Conservation (phyloP, 2,329 filamentous ascomycete genomes). For the Colletotrichum chlorophyti region DNA sequence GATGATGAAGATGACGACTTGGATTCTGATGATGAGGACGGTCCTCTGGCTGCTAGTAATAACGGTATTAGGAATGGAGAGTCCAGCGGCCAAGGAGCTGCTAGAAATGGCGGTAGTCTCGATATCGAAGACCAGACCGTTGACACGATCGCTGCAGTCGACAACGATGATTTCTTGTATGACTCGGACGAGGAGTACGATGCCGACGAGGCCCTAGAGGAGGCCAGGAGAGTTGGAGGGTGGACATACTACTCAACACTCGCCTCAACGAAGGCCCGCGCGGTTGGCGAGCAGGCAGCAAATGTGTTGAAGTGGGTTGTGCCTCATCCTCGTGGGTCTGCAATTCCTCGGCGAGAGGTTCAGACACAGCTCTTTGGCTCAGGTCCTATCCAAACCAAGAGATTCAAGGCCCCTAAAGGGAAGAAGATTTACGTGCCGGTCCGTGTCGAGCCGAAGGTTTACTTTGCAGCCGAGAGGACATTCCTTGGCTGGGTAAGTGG, state of each 20-base stretch:
- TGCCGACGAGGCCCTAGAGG: slow-evolving; percentile 76
- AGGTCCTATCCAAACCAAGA: slow-evolving; percentile 62
- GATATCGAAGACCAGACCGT: slow-evolving; percentile 88
- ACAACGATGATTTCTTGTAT: slow-evolving; percentile 82
- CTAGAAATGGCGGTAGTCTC: slow-evolving; percentile 45
- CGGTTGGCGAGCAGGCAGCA: slow-evolving; percentile 49
- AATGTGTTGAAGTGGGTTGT: slow-evolving; percentile 56
- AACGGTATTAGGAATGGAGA: slow-evolving; percentile 38
- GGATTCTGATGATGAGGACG: slow-evolving; percentile 44
- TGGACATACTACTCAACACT: slow-evolving; percentile 75
- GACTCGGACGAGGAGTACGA: slow-evolving; percentile 88
- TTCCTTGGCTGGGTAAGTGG: slow-evolving; percentile 87
- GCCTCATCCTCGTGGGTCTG: slow-evolving; percentile 61
- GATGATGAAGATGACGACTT: slow-evolving; percentile 77
- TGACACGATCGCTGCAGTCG: slow-evolving; percentile 60
- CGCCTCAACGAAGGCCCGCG: slow-evolving; percentile 51
- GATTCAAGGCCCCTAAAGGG: slow-evolving; percentile 77
- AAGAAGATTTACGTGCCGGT: slow-evolving; percentile 97
- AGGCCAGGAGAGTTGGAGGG: slow-evolving; percentile 78
- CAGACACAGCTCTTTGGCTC: slow-evolving; percentile 60
- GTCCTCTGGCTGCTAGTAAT: not conserved
- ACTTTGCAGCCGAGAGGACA: slow-evolving; percentile 93
- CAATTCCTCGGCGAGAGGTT: slow-evolving; percentile 64
- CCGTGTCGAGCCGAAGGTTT: slow-evolving; percentile 96
- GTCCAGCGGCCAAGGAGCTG: slow-evolving; percentile 44